Percentiles rank a stretch among this genome's conserved stretches.
Evolutionary conservation across 1,284 basidiomycete genomes (phyloP).

Genomic region (Malassezia slooffiae): DNA sequence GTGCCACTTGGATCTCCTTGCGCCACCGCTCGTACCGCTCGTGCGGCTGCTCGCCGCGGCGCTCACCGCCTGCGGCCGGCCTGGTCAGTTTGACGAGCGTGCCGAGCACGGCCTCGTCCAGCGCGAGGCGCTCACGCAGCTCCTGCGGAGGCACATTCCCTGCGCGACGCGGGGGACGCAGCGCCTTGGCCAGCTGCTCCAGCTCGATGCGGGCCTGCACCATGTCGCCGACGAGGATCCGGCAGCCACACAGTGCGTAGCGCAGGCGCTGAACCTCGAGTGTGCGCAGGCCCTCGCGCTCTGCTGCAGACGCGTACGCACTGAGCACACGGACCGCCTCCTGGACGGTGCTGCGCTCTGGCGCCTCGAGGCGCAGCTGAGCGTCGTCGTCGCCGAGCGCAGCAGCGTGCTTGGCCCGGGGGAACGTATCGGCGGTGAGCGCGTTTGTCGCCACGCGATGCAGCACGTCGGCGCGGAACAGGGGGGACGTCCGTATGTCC

Average conservation of each 20-base stretch:
- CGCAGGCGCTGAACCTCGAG: background rate
- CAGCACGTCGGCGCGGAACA: background rate
- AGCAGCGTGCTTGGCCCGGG: background rate
- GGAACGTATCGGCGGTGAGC: conserved; percentile 3
- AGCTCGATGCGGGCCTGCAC: background rate
- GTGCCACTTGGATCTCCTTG: background rate
- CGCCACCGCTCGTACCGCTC: conserved; percentile 9
- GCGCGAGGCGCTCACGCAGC: background rate
- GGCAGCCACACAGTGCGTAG: conserved; percentile 4
- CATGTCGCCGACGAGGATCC: conserved; percentile 4
- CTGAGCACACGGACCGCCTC: conserved; percentile 2
- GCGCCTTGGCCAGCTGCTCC: conserved; percentile 2
- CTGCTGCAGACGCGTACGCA: too few species aligned
- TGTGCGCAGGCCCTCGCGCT: too few species aligned
- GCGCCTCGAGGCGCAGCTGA: conserved; percentile 1
- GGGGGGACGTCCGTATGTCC: too few species aligned
- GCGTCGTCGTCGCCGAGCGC: conserved; percentile 1
- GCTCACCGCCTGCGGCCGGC: conserved; percentile 6
- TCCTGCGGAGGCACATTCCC: background rate
- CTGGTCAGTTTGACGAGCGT: too few species aligned
- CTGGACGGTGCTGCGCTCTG: background rate
- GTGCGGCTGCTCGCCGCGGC: background rate
- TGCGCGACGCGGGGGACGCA: conserved; percentile 1
- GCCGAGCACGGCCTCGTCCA: conserved; percentile 10
- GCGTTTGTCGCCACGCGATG: background rate